Evolutionary conservation across 2,329 filamentous ascomycete species (phyloP).

Genomic region (Paecilomyces niveus): DNA sequence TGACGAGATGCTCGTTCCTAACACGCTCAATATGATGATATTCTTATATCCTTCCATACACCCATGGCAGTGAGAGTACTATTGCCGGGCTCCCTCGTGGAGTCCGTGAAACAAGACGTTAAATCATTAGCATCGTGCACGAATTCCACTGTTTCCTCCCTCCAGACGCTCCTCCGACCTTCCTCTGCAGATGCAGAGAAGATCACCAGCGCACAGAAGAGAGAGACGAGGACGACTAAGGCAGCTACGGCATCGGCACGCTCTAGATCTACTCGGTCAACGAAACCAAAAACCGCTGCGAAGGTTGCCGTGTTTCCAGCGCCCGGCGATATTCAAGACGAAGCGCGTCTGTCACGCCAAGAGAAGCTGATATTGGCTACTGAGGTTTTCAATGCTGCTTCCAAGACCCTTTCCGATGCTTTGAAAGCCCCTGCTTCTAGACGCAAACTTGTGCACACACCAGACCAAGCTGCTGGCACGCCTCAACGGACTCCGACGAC

Average conservation of each 20-base stretch:
- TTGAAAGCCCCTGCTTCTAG: conserved; percentile 16
- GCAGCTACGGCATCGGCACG: conserved; percentile 13
- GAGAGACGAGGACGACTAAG: conserved; percentile 18
- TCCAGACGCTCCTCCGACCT: conserved; percentile 32
- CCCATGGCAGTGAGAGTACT: conserved; percentile 27
- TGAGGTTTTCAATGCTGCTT: conserved; percentile 38
- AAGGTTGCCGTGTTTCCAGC: conserved; percentile 20
- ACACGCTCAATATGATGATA: conserved; percentile 2
- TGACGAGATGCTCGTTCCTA: neutral
- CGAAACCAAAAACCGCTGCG: conserved; percentile 15
- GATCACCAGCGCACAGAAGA: conserved; percentile 13
- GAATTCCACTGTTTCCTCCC: conserved; percentile 29
- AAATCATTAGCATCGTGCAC: conserved; percentile 50
- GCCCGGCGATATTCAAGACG: conserved; percentile 16
- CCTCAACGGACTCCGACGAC: conserved; percentile 6
- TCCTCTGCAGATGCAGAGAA: conserved; percentile 13
- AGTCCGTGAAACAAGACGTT: conserved; percentile 49
- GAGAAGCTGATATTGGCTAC: conserved; percentile 38
- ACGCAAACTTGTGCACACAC: conserved; percentile 6
- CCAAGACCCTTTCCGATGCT: conserved; percentile 37
- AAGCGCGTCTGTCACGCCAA: conserved; percentile 23
- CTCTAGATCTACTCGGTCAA: conserved; percentile 16
- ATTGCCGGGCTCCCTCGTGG: conserved; percentile 22
- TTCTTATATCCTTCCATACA: neutral
- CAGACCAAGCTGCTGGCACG: neutral